These are phyloP conservation scores for Macrocybe gigantea DNA, from an alignment of 768 basidiomycete genomes.

Conservation along the genomic window DNA sequence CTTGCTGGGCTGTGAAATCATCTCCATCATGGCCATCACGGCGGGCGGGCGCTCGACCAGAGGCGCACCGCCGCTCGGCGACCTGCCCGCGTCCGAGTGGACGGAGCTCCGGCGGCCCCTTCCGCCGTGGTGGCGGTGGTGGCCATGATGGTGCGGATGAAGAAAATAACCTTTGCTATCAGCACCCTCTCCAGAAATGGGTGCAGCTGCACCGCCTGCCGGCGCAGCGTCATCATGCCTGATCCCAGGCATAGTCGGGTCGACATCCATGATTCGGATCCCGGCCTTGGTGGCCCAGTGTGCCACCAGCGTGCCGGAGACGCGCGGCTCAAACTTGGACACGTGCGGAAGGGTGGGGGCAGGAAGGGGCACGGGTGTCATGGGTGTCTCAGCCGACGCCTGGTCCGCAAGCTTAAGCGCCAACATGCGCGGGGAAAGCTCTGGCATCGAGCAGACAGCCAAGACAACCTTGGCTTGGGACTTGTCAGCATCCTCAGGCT, in stretches of 20 bases:
- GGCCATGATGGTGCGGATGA: conserved; percentile 8
- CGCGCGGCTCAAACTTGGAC: conserved; percentile 61
- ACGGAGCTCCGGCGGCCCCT: conserved; percentile 18
- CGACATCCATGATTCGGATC: conserved; percentile 50
- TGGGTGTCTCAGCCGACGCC: conserved; percentile 11
- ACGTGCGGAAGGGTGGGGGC: conserved; percentile 44
- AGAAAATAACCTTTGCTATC: background rate
- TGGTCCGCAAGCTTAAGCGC: conserved; percentile 23
- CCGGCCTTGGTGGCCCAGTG: conserved; percentile 66
- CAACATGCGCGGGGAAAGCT: conserved; percentile 27
- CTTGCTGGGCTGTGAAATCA: conserved; percentile 65
- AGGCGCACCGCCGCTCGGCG: conserved; percentile 19
- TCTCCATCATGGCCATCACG: conserved; percentile 79
- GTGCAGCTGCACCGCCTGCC: conserved; percentile 5
- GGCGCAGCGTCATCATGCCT: conserved; percentile 11
- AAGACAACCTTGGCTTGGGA: conserved; percentile 50
- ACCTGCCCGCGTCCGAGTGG: background rate
- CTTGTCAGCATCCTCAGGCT: conserved; percentile 4
- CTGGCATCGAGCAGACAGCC: conserved; percentile 41
- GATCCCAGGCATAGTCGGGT: conserved; percentile 31
- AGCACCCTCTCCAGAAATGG: background rate
- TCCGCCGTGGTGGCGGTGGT: conserved; percentile 11
- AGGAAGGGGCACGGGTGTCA: conserved; percentile 61
- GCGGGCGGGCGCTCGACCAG: conserved; percentile 76
- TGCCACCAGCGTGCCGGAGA: conserved; percentile 54